Conservation (phyloP, 2,329 filamentous ascomycete genomes). For the Phaeophleospora eucalypticola region DNA sequence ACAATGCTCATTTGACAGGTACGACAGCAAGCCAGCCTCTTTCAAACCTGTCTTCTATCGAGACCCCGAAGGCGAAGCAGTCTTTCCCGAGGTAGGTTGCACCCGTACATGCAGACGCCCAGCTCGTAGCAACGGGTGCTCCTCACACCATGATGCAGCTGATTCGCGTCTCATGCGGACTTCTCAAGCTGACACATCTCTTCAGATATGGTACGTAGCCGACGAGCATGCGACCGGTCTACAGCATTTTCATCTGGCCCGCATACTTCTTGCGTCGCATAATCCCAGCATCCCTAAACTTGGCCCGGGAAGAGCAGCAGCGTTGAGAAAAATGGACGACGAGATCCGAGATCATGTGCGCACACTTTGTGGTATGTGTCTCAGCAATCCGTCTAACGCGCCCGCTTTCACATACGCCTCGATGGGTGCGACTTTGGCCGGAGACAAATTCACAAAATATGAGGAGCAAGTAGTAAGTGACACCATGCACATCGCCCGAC, state of each 20-base stretch:
- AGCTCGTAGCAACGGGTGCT: not conserved
- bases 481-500: not conserved
- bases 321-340: constrained; percentile 40
- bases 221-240: constrained; percentile 58
- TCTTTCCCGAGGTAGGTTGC: constrained; percentile 48
- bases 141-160: not conserved
- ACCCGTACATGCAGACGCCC: not conserved
- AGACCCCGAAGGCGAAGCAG: constrained; percentile 36
- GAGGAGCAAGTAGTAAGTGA: constrained; percentile 38
- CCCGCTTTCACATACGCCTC: constrained; percentile 47
- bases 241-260: constrained; percentile 57
- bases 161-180: not conserved
- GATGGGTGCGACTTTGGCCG: constrained; percentile 36
- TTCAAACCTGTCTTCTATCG: constrained; percentile 54
- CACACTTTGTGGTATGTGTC: constrained; percentile 56
- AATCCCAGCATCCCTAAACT: constrained; percentile 52
- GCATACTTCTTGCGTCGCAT: constrained; percentile 54
- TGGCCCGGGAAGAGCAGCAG: constrained; percentile 39
- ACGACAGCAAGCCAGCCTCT: constrained; percentile 44
- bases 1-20: constrained; percentile 40
- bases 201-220: constrained; percentile 51
- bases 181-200: not conserved
- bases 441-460: constrained; percentile 48
- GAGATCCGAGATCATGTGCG: constrained; percentile 48
- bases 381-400: constrained; percentile 53